Evolutionary conservation across 2,329 filamentous ascomycete genomes (phyloP).

Genomic region (Aspergillus sp.): DNA sequence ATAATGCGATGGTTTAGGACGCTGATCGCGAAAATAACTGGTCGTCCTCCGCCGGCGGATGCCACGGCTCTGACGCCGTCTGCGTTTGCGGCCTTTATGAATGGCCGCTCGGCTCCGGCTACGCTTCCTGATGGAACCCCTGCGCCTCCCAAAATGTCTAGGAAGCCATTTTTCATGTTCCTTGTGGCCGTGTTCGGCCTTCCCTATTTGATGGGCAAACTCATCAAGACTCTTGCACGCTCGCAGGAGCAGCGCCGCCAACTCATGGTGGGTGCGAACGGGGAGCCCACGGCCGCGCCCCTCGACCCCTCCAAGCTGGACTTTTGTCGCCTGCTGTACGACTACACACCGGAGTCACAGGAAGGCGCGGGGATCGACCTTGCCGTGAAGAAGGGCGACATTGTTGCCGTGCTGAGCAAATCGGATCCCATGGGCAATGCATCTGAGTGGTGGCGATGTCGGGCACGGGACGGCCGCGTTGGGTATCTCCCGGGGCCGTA

Average conservation of each 20-base stretch:
- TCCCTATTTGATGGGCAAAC: conserved; percentile 93
- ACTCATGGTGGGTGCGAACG: conserved; percentile 47
- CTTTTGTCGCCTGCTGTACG: conserved; percentile 90
- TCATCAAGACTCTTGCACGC: conserved; percentile 77
- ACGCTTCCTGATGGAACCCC: conserved; percentile 60
- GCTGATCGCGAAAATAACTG: conserved; percentile 84
- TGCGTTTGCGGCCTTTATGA: conserved; percentile 84
- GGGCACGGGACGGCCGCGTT: conserved; percentile 79
- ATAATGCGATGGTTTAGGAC: conserved; percentile 92
- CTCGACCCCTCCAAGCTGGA: conserved; percentile 88
- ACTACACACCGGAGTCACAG: conserved; percentile 74
- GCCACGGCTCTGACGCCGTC: conserved; percentile 80
- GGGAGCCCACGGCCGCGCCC: conserved; percentile 40
- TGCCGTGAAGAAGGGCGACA: conserved; percentile 86
- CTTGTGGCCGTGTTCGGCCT: conserved; percentile 88
- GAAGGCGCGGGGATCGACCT: conserved; percentile 69
- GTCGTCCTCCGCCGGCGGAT: conserved; percentile 80
- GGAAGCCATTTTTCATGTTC: conserved; percentile 96
- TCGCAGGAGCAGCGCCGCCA: conserved; percentile 65
- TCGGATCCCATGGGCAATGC: conserved; percentile 85
- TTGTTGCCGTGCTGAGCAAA: conserved; percentile 90
- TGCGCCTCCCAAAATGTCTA: conserved; percentile 66
- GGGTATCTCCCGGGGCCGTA: conserved; percentile 91
- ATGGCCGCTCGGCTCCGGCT: conserved; percentile 46
- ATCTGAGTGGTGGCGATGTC: conserved; percentile 95